Evolutionary conservation across 2,329 filamentous ascomycete species (phyloP).

Genomic region (Epicoccum nigrum): DNA sequence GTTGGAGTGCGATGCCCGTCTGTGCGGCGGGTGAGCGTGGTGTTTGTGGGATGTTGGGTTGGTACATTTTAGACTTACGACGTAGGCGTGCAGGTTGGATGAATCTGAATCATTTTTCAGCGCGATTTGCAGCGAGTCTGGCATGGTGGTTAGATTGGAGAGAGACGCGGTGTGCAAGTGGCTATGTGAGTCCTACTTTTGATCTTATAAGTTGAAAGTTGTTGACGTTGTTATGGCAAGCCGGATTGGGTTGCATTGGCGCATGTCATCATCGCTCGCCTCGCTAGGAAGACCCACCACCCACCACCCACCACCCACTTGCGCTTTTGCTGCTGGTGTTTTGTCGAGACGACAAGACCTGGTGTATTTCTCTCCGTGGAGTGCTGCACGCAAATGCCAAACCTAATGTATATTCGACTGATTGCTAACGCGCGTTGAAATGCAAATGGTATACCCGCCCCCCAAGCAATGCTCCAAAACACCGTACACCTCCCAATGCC

Average conservation of each 20-base stretch:
- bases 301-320: no score
- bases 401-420: background rate
- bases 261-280: slow-evolving; percentile 13
- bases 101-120: slow-evolving; percentile 14
- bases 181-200: no score
- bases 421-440: background rate
- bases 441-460: slow-evolving; percentile 12
- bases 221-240: slow-evolving; percentile 7
- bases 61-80: background rate
- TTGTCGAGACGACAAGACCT: background rate
- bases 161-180: no score
- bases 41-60: background rate
- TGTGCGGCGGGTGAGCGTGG: background rate
- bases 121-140: slow-evolving; percentile 15
- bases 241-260: slow-evolving; percentile 17
- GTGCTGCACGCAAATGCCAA: background rate
- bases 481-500: slow-evolving; percentile 24
- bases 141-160: slow-evolving; percentile 10
- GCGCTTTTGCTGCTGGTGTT: background rate
- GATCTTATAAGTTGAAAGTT: no score
- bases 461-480: slow-evolving; percentile 4
- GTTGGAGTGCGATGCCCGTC: slow-evolving; percentile 15
- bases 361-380: background rate
- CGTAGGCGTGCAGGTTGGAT: slow-evolving; percentile 11
- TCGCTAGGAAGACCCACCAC: slow-evolving; percentile 13